These are phyloP conservation scores for Marchantia paleacea DNA, from an alignment of 225 moss, liverwort and hornwort species.

Conservation along the genomic window DNA sequence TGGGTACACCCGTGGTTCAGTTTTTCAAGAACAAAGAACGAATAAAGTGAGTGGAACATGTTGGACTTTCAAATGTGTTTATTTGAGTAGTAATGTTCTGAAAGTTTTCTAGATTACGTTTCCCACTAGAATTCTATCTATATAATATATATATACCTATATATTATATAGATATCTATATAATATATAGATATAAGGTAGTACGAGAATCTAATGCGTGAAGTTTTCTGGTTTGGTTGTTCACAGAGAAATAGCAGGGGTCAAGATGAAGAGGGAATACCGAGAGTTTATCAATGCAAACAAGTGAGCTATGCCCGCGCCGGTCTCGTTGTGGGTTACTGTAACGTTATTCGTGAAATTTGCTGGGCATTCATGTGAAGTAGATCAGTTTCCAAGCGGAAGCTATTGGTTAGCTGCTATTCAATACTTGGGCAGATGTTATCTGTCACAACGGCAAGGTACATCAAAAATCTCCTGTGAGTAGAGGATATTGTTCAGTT, in stretches of 20 bases:
- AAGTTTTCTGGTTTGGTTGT: not conserved
- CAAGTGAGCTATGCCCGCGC: slow-evolving; percentile 38
- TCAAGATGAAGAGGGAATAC: slow-evolving; percentile 97
- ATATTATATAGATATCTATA: too few species aligned
- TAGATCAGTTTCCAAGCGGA: slow-evolving; percentile 14
- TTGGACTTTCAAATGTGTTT: not conserved
- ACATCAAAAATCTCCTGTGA: slow-evolving; percentile 24
- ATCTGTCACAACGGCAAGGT: slow-evolving; percentile 28
- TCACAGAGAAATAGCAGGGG: slow-evolving; percentile 77
- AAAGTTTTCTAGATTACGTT: not conserved
- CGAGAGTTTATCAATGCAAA: slow-evolving; percentile 79
- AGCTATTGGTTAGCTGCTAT: slow-evolving; percentile 16
- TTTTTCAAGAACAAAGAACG: slow-evolving; percentile 90
- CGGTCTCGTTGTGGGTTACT: slow-evolving; percentile 6
- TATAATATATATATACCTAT: too few species aligned
- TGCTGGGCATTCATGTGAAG: not conserved
- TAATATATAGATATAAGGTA: too few species aligned
- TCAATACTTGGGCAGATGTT: slow-evolving; percentile 24
- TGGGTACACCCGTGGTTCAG: slow-evolving; percentile 95
- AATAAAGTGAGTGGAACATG: slow-evolving; percentile 55
- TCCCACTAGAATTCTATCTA: too few species aligned
- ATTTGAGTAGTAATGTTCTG: not conserved
- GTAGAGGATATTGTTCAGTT: slow-evolving; percentile 15
- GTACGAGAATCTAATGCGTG: too few species aligned
- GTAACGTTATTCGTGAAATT: not conserved